A percentile compares a stretch with the other conserved stretches of the same genome.
These are phyloP conservation scores for Pythium oligandrum DNA, from an alignment of 352 stramenopile genomes.

Conservation along the genomic window DNA sequence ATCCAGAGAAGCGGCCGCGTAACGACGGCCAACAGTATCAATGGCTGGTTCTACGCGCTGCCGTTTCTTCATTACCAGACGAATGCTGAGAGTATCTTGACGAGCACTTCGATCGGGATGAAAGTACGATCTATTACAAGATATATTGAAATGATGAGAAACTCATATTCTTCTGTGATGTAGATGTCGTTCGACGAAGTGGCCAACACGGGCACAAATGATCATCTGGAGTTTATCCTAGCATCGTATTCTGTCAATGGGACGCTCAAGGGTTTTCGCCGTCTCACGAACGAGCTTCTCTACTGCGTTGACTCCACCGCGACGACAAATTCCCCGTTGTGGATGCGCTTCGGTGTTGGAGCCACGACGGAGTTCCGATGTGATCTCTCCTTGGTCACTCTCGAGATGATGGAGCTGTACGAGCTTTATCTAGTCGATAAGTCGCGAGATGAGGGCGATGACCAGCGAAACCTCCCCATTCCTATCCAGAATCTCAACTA, in stretches of 20 bases:
- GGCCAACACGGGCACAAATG: conserved; percentile 31
- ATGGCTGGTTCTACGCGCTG: conserved; percentile 70
- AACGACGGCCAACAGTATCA: conserved; percentile 37
- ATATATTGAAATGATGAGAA: conserved; percentile 1
- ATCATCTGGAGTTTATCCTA: conserved; percentile 83
- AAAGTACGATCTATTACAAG: conserved; percentile 23
- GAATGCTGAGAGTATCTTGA: conserved; percentile 46
- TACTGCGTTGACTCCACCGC: conserved; percentile 56
- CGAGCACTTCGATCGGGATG: conserved; percentile 71
- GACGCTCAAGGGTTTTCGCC: conserved; percentile 68
- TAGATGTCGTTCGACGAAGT: conserved; percentile 82
- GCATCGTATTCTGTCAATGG: conserved; percentile 87
- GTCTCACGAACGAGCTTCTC: conserved; percentile 71
- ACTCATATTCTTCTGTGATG: not conserved
- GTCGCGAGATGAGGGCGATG: conserved; percentile 36
- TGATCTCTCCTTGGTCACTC: conserved; percentile 46
- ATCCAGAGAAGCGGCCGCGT: conserved; percentile 58
- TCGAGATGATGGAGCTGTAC: conserved; percentile 64
- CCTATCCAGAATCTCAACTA: conserved; percentile 88
- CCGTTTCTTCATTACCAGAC: conserved; percentile 88
- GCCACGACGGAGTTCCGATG: conserved; percentile 56
- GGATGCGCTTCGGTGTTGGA: conserved; percentile 79
- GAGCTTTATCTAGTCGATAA: conserved; percentile 90
- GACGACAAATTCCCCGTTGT: conserved; percentile 33
- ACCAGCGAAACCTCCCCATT: conserved; percentile 72